Evolutionary conservation across 345 rosid species (phyloP), one percentile per base, ranked within the genome.

Genomic region (Hevea brasiliensis): DNA sequence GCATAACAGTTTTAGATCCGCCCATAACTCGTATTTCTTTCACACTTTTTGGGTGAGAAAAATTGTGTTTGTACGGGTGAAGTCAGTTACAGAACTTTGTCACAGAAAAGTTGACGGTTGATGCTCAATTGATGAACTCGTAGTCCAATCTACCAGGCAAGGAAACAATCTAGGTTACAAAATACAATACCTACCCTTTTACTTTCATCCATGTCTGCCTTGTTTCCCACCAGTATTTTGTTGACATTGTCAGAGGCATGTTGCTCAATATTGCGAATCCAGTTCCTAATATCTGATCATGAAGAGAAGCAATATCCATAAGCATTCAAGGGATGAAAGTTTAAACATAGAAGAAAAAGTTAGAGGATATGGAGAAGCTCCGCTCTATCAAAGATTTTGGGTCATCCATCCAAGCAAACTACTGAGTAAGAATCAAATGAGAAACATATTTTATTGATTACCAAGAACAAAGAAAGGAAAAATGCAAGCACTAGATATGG

Each of bases 151-250:
- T 20, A 50, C 14, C 45, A 35, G 7, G n/a, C 8, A 14, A 62
- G 40, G 48, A 50, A 37, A 63, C 8, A 18, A 51, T 59, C 27
- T 32, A 18, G n/a, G 64, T 42, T 5, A 29, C 62, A 24, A 42
- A 26, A 42, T 41, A 11, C 18, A 42, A 48, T 0, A 58, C 55
- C 29, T 84, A 92, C 98, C 89, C 97, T 87, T 84, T 94, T 94
- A 90, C 97, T 94, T 76, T 90, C 98, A 56, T 91, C 98, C 98
- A 94, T 92, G 77, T 94, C 98, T 70, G 98, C 98, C 73, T 92
- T 94, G 94, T 94, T 94, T 24, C 98, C 97, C 44, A 92, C 92
- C 84, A 92, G 76, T 69, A 94, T 88, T 85, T 94, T 94, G 85
- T 90, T 92, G 66, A 92, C 97, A 76, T 90, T 92, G 74, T 94